Evolutionary conservation across 1,139 yeast species (phyloP), one percentile per base, ranked within the genome.

Genomic region (Lodderomyces oxycetoniae): DNA sequence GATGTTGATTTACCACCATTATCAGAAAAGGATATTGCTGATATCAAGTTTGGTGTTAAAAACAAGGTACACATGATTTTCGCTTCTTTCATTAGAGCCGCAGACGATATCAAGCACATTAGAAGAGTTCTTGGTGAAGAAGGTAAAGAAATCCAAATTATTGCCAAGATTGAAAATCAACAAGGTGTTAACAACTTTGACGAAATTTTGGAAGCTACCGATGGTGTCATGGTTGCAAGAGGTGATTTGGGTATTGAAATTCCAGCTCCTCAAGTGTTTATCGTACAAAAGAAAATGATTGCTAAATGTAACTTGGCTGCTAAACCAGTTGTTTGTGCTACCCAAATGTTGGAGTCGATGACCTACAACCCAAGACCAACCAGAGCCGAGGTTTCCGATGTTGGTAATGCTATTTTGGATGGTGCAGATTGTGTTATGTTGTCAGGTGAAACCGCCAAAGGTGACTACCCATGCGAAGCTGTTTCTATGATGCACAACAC

Each of bases 361-460:
- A 91, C 97, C 42, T 87, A 83, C 71, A 93, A 91, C 82, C 99
- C 99, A 63, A 84, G 98, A 71, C 98, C 99, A 67, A 91, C 99
- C 61, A 86, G 99, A 74, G 99, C 99, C 52, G 99, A 91, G 74
- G 97, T 91, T 46, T 83, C 95, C 38, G 99, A 91, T 67, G 98
- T 93, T 47, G 98, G 98, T 71, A 91, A 91, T 67, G 98, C 98
- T 52, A 84, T 93, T 53, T 79, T 91, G 62, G 99, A 91, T 61
- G 99, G 99, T 71, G 96, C 97, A 57, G 99, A 91, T 74, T 91
- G 97, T 83, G 96, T 89, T 61, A 91, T 91, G 98, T 79, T 91
- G 65, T 85, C 96, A 38, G 98, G 98, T 63, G 99, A 91, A 74
- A 91, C 99, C 52, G 98, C 99, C 58, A 91, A 93, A 80, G 99